Evolutionary conservation across 805 yeast genomes (phyloP).

Genomic region (Metschnikowia baotianmanensis): DNA sequence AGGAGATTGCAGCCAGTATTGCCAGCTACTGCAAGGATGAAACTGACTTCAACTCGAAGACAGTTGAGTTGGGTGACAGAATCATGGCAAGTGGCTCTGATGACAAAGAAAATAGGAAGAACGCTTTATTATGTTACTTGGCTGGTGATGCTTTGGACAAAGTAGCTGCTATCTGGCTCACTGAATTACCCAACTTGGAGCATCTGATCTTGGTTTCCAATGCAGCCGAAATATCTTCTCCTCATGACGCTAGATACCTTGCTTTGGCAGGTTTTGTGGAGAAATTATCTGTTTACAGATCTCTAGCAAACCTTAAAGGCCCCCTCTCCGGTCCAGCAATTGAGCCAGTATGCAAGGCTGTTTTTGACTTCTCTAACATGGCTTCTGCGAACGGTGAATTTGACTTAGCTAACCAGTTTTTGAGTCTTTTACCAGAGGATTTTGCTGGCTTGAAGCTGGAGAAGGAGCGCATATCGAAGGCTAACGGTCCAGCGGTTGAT

Average conservation of each 20-base stretch:
- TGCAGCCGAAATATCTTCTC: conserved; percentile 48
- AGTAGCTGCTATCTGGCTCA: conserved; percentile 78
- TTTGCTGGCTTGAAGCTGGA: conserved; percentile 69
- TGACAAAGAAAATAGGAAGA: conserved; percentile 49
- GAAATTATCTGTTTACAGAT: conserved; percentile 73
- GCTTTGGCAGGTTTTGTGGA: conserved; percentile 81
- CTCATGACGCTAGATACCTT: conserved; percentile 80
- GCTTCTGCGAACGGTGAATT: conserved; percentile 82
- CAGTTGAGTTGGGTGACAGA: conserved; percentile 76
- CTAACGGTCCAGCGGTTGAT: conserved; percentile 40
- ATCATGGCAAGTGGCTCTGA: conserved; percentile 34
- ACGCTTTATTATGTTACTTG: conserved; percentile 74
- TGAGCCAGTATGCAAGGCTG: conserved; percentile 53
- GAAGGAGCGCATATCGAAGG: conserved; percentile 74
- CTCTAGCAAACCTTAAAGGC: conserved; percentile 40
- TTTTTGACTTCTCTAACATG: conserved; percentile 77
- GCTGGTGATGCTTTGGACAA: conserved; percentile 81
- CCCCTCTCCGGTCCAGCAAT: conserved; percentile 43
- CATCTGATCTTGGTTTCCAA: conserved; percentile 40
- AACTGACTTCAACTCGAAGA: conserved; percentile 50
- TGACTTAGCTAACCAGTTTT: conserved; percentile 71
- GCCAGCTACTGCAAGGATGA: conserved; percentile 40
- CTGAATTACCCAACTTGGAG: conserved; percentile 55
- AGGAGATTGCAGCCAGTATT: conserved; percentile 69
- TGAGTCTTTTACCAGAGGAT: conserved; percentile 69